A percentile compares a stretch with the other conserved stretches of the same genome.
Evolutionary conservation across 495 filamentous ascomycete species (phyloP).

Genomic region (Letharia lupina): DNA sequence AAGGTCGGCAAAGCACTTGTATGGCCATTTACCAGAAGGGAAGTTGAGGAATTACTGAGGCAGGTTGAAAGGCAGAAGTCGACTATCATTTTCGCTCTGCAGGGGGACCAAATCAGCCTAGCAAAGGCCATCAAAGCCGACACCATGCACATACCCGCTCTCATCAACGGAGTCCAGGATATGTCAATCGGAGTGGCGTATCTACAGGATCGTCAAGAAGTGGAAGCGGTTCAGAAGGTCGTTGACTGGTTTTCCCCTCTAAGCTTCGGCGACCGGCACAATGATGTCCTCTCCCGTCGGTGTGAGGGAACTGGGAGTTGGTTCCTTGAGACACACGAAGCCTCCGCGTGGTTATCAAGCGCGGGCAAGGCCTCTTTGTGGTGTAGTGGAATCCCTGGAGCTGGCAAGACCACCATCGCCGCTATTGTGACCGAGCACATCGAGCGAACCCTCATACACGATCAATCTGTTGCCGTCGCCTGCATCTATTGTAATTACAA

Average conservation of each 20-base stretch:
- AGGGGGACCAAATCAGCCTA: slow-evolving; percentile 26
- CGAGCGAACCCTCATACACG: no score
- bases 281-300: slow-evolving; percentile 1
- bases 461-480: slow-evolving; percentile 15
- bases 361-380: background rate
- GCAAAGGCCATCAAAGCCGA: background rate
- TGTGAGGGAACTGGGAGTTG: slow-evolving; percentile 2
- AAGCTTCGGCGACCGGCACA: slow-evolving; percentile 7
- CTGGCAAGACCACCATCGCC: no score
- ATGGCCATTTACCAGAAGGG: slow-evolving; percentile 29
- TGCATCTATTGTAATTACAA: slow-evolving; percentile 32
- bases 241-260: slow-evolving; percentile 9
- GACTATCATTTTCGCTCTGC: slow-evolving; percentile 23
- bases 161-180: slow-evolving; percentile 1
- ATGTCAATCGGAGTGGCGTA: background rate
- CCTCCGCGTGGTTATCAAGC: background rate
- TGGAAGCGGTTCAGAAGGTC: slow-evolving; percentile 1
- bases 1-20: slow-evolving; percentile 20
- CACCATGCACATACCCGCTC: background rate
- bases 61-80: slow-evolving; percentile 30
- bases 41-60: slow-evolving; percentile 22
- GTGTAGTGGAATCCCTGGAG: slow-evolving; percentile 2
- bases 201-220: slow-evolving; percentile 1
- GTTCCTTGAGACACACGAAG: background rate
- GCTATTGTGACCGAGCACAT: no score